Evolutionary conservation across 139 green algal species (phyloP), one percentile per base, ranked within the genome.

Genomic region (Auxenochlorella protothecoides): DNA sequence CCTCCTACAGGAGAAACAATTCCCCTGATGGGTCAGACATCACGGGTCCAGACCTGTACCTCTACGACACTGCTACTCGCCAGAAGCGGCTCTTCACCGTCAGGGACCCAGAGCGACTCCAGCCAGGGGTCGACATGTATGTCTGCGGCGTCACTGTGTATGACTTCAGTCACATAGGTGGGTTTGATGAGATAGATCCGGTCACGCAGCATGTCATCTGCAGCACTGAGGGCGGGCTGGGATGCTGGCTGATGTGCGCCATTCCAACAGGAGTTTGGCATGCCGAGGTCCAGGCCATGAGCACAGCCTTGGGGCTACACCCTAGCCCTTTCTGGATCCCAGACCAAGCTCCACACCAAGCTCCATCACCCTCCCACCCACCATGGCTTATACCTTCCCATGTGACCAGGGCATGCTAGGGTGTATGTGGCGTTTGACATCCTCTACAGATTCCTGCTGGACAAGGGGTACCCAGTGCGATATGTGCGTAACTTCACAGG

Each of bases 81-180:
- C 68, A 67, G 15, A 98, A 98, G 79, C 83, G 97, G 76, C 51
- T 57, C 3, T 97, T 99, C 74, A 44, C 27, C 27, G 27, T 44
- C 27, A 44, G 27, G 27, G 27, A 44, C 27, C 27, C 27, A 44
- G 27, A 44, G 0, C 27, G 27, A 44, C 0, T 1, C 27, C 27
- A 44, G 27, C 27, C 27, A 44, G 27, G 27, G 27, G 90, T 99
- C 12, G 78, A 75, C 63, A 97, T 99, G 92, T 99, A 99, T 68
- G 93, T 98, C 4, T 99, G 95, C 76, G 95, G 95, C 6, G 92
- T 98, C 2, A 99, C 95, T 2, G 89, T 95, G 6, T 96, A 97
- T 65, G 89, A 96, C 76, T 91, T 85, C 77, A 89, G 79, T 63
- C 94, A 99, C 80, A 96, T 99, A 59, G 94, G 89, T 92, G 65